Evolutionary conservation across 768 basidiomycete genomes (phyloP), one percentile per base, ranked within the genome.

Genomic region (Rhodosporidiobolus odoratus): DNA sequence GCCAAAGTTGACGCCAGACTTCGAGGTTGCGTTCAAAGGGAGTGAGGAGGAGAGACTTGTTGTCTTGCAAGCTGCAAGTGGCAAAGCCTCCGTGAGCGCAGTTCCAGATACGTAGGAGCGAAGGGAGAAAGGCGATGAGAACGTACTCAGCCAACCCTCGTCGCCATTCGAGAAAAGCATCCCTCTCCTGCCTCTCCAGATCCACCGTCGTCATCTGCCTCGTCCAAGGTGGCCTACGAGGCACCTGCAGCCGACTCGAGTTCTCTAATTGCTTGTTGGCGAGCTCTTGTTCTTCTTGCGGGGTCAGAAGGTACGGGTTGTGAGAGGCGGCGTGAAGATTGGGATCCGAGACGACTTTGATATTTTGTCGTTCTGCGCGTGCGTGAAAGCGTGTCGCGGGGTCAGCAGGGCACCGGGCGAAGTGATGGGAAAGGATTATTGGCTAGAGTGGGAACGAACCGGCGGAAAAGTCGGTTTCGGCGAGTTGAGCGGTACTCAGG

Each of bases 1-100:
- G 85, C 96, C 96, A 99, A 13, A 99, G 84, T 77, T 99, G 96
- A 52, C 96, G 84, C 95, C 96, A 98, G 19, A 99, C 96, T 83
- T 98, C 94, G 40, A 99, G 81, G 78, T 98, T 99, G 58, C 93
- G 89, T 78, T 99, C 96, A 77, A 96, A 99, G 8, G 93, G 95
- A 0, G 94, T 95, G 1, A 97, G 83, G n/a, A 97, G 84, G 37
- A 98, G 85, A 48, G 86, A 85, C 65, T 95, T 89, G 70, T 85
- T 83, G 76, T 96, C 92, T 78, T 95, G 92, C 19, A 97, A 82
- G 66, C 93, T 96, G 66, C 54, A 48, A 9, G 41, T 35, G 30
- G 21, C 25, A 25, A 12, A 25, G 50, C 25, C 17, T 37, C 1
- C n/a, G 30, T 47, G 40, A 60, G n/a, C n/a, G n/a, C n/a, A n/a